These are phyloP conservation scores for Arachnopeziza araneosa DNA, from an alignment of 2,329 filamentous ascomycete genomes.

Conservation along the genomic window DNA sequence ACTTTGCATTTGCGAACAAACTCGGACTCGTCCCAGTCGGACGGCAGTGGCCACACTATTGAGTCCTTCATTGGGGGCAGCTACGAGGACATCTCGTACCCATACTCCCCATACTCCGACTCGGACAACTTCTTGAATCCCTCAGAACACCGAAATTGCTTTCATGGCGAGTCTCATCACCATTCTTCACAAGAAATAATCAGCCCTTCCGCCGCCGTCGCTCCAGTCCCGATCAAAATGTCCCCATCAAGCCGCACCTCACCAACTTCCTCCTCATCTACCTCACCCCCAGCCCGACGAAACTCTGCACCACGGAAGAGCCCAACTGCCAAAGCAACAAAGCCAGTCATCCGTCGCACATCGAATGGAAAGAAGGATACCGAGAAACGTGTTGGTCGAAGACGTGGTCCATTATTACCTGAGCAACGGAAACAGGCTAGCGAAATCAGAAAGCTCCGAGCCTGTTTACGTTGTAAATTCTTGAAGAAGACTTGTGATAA, in stretches of 20 bases:
- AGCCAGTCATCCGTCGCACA: slow-evolving; percentile 75
- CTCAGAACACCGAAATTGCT: slow-evolving; percentile 53
- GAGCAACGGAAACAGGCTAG: slow-evolving; percentile 96
- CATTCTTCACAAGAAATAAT: slow-evolving; percentile 45
- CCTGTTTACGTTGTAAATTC: slow-evolving; percentile 95
- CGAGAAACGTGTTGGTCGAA: slow-evolving; percentile 90
- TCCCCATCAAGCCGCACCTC: slow-evolving; percentile 54
- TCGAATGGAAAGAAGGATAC: slow-evolving; percentile 71
- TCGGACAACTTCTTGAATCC: slow-evolving; percentile 70
- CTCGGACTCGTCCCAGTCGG: slow-evolving; percentile 77
- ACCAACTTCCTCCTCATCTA: slow-evolving; percentile 53
- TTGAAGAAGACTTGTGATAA: slow-evolving; percentile 99
- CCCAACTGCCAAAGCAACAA: slow-evolving; percentile 65
- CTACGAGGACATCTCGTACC: slow-evolving; percentile 70
- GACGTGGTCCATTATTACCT: slow-evolving; percentile 82
- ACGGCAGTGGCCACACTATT: slow-evolving; percentile 55
- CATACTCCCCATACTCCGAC: slow-evolving; percentile 75
- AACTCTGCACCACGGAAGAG: slow-evolving; percentile 65
- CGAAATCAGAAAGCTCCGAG: slow-evolving; percentile 91
- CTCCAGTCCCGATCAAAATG: slow-evolving; percentile 65
- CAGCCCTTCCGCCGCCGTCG: slow-evolving; percentile 62
- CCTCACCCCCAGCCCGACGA: slow-evolving; percentile 60
- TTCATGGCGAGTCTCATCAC: slow-evolving; percentile 49
- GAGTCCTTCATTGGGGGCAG: slow-evolving; percentile 53
- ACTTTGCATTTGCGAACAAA: slow-evolving; percentile 82